A percentile compares a stretch with the other conserved stretches of the same genome.
Evolutionary conservation across 1,284 basidiomycete genomes (phyloP).

Genomic region (Irpex rosettiformis): DNA sequence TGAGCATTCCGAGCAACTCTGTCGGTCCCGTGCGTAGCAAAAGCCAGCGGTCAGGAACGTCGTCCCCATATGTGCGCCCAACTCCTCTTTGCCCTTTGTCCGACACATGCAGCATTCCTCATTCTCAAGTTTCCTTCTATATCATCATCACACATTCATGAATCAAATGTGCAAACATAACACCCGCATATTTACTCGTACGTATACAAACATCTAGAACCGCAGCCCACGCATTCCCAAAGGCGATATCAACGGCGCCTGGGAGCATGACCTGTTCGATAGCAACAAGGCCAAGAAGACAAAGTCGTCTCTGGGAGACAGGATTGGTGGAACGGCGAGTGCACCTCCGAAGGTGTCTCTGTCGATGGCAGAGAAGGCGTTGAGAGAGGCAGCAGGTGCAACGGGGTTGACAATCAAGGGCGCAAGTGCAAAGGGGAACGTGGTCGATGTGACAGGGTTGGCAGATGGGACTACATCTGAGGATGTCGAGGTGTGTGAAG

Average conservation of each 20-base stretch:
- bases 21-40: conserved; percentile 61
- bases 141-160: conserved; percentile 8
- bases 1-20: conserved; percentile 28
- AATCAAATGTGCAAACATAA: neutral
- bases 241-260: conserved; percentile 61
- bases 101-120: conserved; percentile 19
- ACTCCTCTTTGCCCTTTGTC: conserved; percentile 21
- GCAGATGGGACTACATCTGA: conserved; percentile 78
- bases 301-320: conserved; percentile 50
- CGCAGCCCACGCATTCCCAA: conserved; percentile 52
- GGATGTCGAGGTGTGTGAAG: conserved; percentile 66
- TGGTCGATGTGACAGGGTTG: conserved; percentile 74
- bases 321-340: conserved; percentile 43
- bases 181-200: neutral
- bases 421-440: conserved; percentile 63
- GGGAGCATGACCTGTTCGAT: conserved; percentile 73
- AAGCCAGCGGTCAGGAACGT: conserved; percentile 38
- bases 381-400: conserved; percentile 29
- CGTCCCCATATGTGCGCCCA: conserved; percentile 67
- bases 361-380: conserved; percentile 42
- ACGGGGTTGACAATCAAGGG: conserved; percentile 69
- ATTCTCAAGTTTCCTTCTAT: neutral
- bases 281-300: conserved; percentile 33
- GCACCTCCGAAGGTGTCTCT: conserved; percentile 52
- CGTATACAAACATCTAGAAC: conserved; percentile 34